A percentile compares a stretch with the other conserved stretches of the same genome.
Evolutionary conservation across 106 monocot genomes (phyloP).

Genomic region (Amphibolis antarctica): DNA sequence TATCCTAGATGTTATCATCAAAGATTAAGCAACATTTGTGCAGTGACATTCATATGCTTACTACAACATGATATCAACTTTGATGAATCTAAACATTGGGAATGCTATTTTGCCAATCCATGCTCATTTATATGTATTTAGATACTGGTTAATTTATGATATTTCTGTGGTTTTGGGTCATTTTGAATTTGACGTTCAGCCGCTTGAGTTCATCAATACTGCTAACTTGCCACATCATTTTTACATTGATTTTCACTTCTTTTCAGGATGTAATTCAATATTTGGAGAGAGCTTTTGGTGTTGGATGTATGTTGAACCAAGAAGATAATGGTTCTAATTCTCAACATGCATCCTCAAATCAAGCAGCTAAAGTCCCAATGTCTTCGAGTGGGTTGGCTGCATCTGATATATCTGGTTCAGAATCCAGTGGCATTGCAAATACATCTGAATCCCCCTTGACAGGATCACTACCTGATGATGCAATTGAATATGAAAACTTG

Average conservation of each 20-base stretch:
- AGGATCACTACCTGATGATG: constrained; percentile 32
- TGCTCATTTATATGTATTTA: no score
- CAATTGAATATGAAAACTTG: constrained; percentile 69
- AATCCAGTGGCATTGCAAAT: background rate
- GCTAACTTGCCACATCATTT: background rate
- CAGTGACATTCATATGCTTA: no score
- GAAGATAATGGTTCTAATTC: constrained; percentile 24
- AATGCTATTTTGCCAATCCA: no score
- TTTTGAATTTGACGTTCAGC: no score
- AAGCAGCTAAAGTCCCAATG: constrained; percentile 6
- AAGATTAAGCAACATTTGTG: no score
- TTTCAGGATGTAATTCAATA: constrained; percentile 24
- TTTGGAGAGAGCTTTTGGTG: constrained; percentile 34
- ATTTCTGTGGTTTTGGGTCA: no score
- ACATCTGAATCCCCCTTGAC: background rate
- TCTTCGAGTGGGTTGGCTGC: constrained; percentile 12
- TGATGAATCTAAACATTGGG: no score
- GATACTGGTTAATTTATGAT: no score
- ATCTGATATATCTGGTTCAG: constrained; percentile 19
- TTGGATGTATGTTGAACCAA: constrained; percentile 25
- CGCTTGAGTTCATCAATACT: no score
- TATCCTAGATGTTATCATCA: no score
- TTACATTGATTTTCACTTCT: background rate
- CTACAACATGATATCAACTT: no score
- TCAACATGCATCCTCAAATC: constrained; percentile 33